Conservation (phyloP, 2,329 filamentous ascomycete species). For the Aulographum hederae region DNA sequence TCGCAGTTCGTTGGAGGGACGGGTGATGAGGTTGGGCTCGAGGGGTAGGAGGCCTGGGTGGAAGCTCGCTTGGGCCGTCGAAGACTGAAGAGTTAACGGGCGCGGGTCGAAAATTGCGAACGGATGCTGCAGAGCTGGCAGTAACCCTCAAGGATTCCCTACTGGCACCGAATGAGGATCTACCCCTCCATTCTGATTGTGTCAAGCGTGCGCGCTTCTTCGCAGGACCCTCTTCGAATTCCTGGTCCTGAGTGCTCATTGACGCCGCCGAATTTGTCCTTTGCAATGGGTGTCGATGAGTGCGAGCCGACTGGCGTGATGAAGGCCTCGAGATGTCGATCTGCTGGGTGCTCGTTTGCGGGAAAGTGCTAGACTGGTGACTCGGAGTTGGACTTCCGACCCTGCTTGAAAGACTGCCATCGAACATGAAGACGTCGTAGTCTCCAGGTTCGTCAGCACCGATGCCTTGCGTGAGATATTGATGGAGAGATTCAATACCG, state of each 20-base stretch:
- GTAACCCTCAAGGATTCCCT: slow-evolving; percentile 74
- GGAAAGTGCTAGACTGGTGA: slow-evolving; percentile 16
- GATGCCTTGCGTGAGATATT: neutral
- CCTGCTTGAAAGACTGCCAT: no score
- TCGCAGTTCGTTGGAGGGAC: no score
- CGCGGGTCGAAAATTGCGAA: slow-evolving; percentile 75
- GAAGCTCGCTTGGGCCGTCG: no score
- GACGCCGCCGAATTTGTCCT: no score
- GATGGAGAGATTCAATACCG: neutral
- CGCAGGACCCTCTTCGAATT: slow-evolving; percentile 32
- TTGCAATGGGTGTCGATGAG: no score
- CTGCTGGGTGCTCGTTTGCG: slow-evolving; percentile 12
- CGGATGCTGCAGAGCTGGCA: slow-evolving; percentile 74
- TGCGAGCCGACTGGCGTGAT: slow-evolving; percentile 16
- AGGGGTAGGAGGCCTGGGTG: no score
- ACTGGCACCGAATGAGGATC: slow-evolving; percentile 51
- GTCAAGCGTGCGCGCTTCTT: slow-evolving; percentile 70
- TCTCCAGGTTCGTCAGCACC: no score
- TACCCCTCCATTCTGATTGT: slow-evolving; percentile 53
- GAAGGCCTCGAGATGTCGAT: slow-evolving; percentile 18
- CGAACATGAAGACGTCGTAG: no score
- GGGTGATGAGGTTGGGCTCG: no score
- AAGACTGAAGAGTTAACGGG: no score
- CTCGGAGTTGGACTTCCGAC: slow-evolving; percentile 25
- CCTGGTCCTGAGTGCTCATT: slow-evolving; percentile 8